These are phyloP conservation scores for Protomyces arabidopsidicola DNA, from an alignment of 1,139 yeast genomes.

Conservation along the genomic window DNA sequence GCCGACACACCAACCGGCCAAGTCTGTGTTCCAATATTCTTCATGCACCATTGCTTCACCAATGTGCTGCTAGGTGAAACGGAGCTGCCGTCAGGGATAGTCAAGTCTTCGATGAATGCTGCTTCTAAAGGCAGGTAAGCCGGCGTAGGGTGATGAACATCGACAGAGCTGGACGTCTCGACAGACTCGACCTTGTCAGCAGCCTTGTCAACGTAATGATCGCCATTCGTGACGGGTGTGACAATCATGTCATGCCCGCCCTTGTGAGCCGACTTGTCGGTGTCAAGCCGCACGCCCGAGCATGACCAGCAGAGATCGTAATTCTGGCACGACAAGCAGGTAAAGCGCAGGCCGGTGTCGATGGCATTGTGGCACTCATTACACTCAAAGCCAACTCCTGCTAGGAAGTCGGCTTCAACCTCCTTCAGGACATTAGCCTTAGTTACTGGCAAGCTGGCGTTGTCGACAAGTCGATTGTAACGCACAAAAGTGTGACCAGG, in stretches of 20 bases:
- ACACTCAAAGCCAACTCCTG: not conserved
- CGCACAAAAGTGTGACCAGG: constrained; percentile 12
- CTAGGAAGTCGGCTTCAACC: not conserved
- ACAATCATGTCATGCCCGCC: not conserved
- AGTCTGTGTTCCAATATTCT: constrained; percentile 29
- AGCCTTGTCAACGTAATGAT: too few species aligned
- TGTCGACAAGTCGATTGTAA: constrained; percentile 6
- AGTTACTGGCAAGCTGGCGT: too few species aligned
- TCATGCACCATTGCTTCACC: constrained; percentile 31
- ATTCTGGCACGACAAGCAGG: constrained; percentile 39
- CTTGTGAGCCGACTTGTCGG: not conserved
- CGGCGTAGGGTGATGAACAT: too few species aligned
- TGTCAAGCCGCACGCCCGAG: constrained; percentile 31
- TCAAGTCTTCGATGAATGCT: constrained; percentile 14
- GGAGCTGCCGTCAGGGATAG: constrained; percentile 17
- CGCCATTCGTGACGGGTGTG: not conserved
- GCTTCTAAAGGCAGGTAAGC: not conserved
- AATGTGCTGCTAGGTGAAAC: constrained; percentile 8
- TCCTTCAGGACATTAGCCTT: not conserved
- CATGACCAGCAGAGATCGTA: constrained; percentile 37
- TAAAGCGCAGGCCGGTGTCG: constrained; percentile 36
- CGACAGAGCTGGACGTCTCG: too few species aligned
- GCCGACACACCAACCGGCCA: constrained; percentile 32
- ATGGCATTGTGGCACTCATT: not conserved
- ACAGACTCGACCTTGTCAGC: too few species aligned